Conservation (phyloP, 148 eudicot species). For the Euryodendron excelsum region DNA sequence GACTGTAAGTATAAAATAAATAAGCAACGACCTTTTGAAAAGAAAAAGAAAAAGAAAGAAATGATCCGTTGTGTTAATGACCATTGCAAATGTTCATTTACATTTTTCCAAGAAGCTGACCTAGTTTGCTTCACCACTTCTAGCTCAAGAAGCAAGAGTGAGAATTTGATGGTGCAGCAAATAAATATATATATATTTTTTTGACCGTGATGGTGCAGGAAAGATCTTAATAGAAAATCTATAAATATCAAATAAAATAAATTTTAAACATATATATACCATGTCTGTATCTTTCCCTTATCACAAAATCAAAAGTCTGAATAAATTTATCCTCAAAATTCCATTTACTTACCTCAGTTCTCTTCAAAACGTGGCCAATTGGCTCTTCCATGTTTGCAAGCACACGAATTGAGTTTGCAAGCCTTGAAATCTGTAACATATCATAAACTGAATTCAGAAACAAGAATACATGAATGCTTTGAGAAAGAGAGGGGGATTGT, state of each 20-base stretch:
- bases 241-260: background rate
- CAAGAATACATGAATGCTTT: background rate
- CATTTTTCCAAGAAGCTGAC: background rate
- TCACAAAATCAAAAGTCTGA: background rate
- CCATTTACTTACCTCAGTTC: constrained; percentile 59
- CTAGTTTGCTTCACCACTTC: too few species aligned
- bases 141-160: background rate
- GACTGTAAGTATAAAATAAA: background rate
- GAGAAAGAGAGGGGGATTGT: background rate
- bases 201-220: too few species aligned
- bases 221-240: too few species aligned
- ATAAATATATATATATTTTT: too few species aligned
- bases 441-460: constrained; percentile 12
- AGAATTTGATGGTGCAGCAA: constrained; percentile 1
- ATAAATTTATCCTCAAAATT: background rate
- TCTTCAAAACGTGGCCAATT: constrained; percentile 69
- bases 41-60: background rate
- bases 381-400: constrained; percentile 98
- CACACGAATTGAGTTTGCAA: constrained; percentile 83
- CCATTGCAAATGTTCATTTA: background rate
- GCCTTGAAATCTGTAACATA: constrained; percentile 52
- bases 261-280: background rate
- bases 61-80: too few species aligned
- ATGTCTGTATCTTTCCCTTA: background rate
- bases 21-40: background rate